Conservation (phyloP, 2,329 filamentous ascomycete species). For the Ascosphaera apis region DNA sequence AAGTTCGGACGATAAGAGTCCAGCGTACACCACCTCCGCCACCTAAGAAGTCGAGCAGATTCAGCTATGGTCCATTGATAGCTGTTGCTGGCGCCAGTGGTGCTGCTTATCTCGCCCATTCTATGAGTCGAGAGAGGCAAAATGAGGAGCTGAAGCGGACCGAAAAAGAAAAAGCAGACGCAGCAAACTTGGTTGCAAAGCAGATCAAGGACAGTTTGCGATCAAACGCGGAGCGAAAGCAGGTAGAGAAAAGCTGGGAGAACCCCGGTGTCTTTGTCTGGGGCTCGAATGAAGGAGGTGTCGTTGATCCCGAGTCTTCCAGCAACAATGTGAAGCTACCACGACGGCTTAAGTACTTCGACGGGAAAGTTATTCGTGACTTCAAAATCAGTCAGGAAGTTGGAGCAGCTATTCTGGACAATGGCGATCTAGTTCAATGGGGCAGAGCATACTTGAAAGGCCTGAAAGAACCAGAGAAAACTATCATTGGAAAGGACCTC, state of each 20-base stretch:
- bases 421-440: slow-evolving; percentile 82
- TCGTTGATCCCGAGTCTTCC: slow-evolving; percentile 64
- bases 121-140: background rate
- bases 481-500: slow-evolving; percentile 62
- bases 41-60: background rate
- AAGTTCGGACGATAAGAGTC: background rate
- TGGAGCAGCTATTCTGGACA: slow-evolving; percentile 68
- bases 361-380: slow-evolving; percentile 63
- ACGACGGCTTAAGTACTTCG: slow-evolving; percentile 55
- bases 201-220: background rate
- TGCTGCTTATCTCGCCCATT: background rate
- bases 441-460: slow-evolving; percentile 50
- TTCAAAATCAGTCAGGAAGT: slow-evolving; percentile 65
- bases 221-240: slow-evolving; percentile 12
- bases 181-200: background rate
- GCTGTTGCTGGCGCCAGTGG: background rate
- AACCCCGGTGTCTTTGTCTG: slow-evolving; percentile 81
- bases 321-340: slow-evolving; percentile 62
- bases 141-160: background rate
- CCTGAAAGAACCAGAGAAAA: slow-evolving; percentile 40
- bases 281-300: slow-evolving; percentile 67
- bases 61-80: background rate
- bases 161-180: background rate
- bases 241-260: slow-evolving; percentile 61
- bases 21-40: background rate